Evolutionary conservation across 225 moss, liverwort and hornwort species (phyloP), one percentile per base, ranked within the genome.

Genomic region (Ulota crispa): DNA sequence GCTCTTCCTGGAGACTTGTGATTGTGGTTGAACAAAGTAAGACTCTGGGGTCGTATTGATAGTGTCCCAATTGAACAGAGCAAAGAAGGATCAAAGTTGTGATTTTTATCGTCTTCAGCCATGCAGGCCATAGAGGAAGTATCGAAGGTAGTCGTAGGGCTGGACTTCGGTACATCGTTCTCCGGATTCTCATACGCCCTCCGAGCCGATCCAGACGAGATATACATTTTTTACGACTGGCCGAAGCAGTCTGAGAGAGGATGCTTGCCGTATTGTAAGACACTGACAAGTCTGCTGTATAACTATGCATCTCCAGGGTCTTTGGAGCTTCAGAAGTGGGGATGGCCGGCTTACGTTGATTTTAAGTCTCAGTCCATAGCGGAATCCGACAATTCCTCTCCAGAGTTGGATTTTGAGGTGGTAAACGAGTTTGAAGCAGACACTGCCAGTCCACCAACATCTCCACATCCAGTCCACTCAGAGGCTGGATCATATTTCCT

Each of bases 381-480:
- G 36, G 56, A 56, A 36, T 24, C 59, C 7, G 59, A 1, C 39
- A 15, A 37, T 37, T n/a, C 57, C 24, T 2, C 57, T 18, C 39
- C 14, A 14, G 45, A 45, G 45, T 14, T 45, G 45, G 73, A 59
- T 8, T 73, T 56, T 15, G 73, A 73, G 73, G 59, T 73, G 37
- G 39, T 73, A 1, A 8, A 57, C 34, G 57, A 73, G 3, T 57
- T 57, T 24, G 73, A 73, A 2, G 73, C 57, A 0, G 43, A 75
- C 15, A 2, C 0, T 32, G 2, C 34, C 0, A 23, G 18, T 19
- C 70, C 31, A 0, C 4, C 7, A 0, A 26, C 3, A 11, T 3
- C 7, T 34, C 6, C 16, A 34, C 0, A 15, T 15, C 5, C 42
- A 3, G 36, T 24, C 32, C 52, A 66, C 36, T 4, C 66, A 6